phyloP scores from a whole-genome alignment of 208 protist species.

The Endotrypanum monterogeii region DNA sequence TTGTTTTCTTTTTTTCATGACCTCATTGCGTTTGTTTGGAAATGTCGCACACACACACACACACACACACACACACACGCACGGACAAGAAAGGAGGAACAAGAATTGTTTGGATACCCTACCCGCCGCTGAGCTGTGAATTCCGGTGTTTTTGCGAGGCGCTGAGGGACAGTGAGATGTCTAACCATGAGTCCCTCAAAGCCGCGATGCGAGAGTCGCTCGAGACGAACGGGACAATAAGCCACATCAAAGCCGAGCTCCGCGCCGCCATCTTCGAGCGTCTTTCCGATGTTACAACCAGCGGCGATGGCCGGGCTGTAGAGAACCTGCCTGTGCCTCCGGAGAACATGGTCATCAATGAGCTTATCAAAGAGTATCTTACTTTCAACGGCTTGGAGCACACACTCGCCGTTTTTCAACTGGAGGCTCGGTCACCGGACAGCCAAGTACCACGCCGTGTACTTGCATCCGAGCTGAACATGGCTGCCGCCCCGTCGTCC shows the following conservation, averaged over 20 bases:
- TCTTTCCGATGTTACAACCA: slow-evolving; percentile 52
- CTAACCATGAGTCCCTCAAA: slow-evolving; percentile 79
- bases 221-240: slow-evolving; percentile 83
- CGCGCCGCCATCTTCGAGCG: slow-evolving; percentile 88
- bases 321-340: slow-evolving; percentile 66
- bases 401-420: slow-evolving; percentile 84
- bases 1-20: neutral
- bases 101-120: neutral
- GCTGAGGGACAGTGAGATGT: slow-evolving; percentile 26
- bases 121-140: neutral
- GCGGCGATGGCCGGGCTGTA: slow-evolving; percentile 13
- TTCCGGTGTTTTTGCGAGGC: neutral
- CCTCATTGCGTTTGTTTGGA: neutral
- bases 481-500: slow-evolving; percentile 65
- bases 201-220: slow-evolving; percentile 85
- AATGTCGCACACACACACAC: neutral
- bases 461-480: slow-evolving; percentile 74
- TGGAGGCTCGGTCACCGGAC: slow-evolving; percentile 65
- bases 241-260: slow-evolving; percentile 86
- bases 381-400: slow-evolving; percentile 92
- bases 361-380: slow-evolving; percentile 95
- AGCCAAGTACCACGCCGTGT: slow-evolving; percentile 64
- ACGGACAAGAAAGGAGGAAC: neutral
- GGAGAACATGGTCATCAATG: slow-evolving; percentile 93
- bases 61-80: neutral